Conservation (phyloP, 2,329 filamentous ascomycete genomes). For the Ilyonectria destructans region DNA sequence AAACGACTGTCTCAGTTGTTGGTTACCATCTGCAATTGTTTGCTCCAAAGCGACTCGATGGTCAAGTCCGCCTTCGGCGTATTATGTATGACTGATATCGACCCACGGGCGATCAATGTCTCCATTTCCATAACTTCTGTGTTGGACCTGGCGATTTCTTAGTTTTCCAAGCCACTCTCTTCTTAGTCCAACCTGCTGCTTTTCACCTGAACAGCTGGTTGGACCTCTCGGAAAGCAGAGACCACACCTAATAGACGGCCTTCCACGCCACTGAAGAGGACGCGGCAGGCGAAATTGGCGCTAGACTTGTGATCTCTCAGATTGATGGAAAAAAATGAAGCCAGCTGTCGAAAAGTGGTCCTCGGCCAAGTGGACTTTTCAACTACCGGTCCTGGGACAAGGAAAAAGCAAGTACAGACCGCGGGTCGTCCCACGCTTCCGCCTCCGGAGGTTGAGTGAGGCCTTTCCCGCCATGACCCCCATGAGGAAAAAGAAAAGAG, state of each 20-base stretch:
- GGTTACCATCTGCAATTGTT: not conserved
- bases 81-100: conserved; percentile 7
- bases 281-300: conserved; percentile 24
- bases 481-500: conserved; percentile 41
- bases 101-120: conserved; percentile 2
- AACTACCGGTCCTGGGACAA: conserved; percentile 46
- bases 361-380: conserved; percentile 31
- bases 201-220: conserved; percentile 16
- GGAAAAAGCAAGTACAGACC: conserved; percentile 41
- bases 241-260: conserved; percentile 22
- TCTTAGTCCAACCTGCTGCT: conserved; percentile 2
- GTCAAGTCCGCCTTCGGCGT: not conserved
- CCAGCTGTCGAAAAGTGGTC: conserved; percentile 24
- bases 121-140: conserved; percentile 8
- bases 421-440: conserved; percentile 41
- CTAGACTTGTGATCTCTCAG: conserved; percentile 37
- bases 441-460: conserved; percentile 31
- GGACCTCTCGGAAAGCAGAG: conserved; percentile 16
- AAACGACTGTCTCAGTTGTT: conserved; percentile 15
- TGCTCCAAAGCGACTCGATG: not conserved
- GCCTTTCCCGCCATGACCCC: conserved; percentile 37
- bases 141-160: conserved; percentile 14
- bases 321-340: conserved; percentile 32
- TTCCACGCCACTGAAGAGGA: conserved; percentile 29
- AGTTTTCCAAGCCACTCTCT: conserved; percentile 17